phyloP scores from a whole-genome alignment of 2,329 filamentous ascomycete genomes.

The Aspergillus ochraceus region DNA sequence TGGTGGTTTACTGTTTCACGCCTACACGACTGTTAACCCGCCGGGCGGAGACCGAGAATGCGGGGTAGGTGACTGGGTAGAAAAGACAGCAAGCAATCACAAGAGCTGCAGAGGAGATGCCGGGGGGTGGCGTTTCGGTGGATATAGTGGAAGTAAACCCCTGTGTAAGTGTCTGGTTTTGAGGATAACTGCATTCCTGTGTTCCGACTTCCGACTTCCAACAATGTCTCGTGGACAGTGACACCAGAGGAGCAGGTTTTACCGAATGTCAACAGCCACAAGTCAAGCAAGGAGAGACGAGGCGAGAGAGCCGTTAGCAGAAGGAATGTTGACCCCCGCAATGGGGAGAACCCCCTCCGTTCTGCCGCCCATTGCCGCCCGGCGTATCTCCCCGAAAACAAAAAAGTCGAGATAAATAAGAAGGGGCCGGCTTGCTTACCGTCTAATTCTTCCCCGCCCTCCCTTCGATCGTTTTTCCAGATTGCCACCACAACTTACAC shows the following conservation, averaged over 20 bases:
- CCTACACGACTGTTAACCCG: background rate
- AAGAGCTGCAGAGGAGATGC: no score
- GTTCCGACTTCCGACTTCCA: background rate
- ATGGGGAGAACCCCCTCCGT: background rate
- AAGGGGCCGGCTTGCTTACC: background rate
- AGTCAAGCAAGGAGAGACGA: background rate
- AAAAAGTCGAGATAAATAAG: background rate
- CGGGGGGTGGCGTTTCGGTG: background rate
- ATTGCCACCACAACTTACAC: background rate
- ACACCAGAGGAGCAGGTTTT: background rate
- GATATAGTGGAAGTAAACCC: background rate
- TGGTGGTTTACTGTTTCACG: no score
- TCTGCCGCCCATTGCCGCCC: background rate
- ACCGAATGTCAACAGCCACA: background rate
- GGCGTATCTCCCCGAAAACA: background rate
- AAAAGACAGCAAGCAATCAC: no score
- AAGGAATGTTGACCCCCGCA: background rate
- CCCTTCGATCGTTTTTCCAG: conserved; percentile 1
- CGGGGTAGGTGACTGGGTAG: background rate
- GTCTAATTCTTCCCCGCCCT: background rate
- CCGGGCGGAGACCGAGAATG: background rate
- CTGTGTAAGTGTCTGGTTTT: background rate
- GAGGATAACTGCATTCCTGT: background rate
- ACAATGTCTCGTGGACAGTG: background rate
- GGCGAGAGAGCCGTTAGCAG: background rate